Conservation (phyloP, 345 rosid species). For the Arabidopsis arenosa region DNA sequence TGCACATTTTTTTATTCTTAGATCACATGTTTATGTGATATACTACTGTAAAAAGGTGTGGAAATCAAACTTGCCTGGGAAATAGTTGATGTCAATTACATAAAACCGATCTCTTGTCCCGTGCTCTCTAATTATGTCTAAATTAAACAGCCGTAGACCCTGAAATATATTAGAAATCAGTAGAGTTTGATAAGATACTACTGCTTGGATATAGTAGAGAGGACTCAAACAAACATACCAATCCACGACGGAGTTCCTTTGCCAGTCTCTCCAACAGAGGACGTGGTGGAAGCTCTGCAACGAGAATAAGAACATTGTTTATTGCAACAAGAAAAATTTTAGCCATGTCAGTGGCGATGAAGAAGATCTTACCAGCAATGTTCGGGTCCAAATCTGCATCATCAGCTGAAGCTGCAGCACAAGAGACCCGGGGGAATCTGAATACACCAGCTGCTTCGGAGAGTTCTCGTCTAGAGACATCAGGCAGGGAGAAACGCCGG, state of each 20-base stretch:
- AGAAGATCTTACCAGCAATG: slow-evolving; percentile 54
- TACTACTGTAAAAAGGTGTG: background rate
- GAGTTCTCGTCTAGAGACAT: slow-evolving; percentile 71
- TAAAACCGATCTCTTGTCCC: slow-evolving; percentile 70
- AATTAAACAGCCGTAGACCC: slow-evolving; percentile 81
- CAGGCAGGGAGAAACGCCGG: slow-evolving; percentile 81
- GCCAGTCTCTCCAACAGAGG: slow-evolving; percentile 80
- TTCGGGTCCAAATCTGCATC: slow-evolving; percentile 69
- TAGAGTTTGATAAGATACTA: background rate
- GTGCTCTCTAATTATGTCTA: slow-evolving; percentile 80
- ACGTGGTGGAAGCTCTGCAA: slow-evolving; percentile 81
- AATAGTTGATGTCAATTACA: slow-evolving; percentile 84
- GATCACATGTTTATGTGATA: background rate
- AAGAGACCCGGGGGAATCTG: slow-evolving; percentile 73
- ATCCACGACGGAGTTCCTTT: slow-evolving; percentile 66
- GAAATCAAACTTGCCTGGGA: slow-evolving; percentile 55
- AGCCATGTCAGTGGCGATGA: background rate
- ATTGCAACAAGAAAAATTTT: background rate
- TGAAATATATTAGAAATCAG: slow-evolving; percentile 33
- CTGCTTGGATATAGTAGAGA: background rate
- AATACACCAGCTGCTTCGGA: slow-evolving; percentile 55
- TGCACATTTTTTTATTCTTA: slow-evolving; percentile 37
- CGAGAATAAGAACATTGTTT: background rate
- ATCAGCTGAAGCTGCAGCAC: slow-evolving; percentile 78
- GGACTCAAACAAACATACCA: slow-evolving; percentile 49